Percentiles rank a stretch among this genome's conserved stretches.
These are phyloP conservation scores for Plasmodium malariae DNA, from an alignment of 169 alveolate genomes.

Conservation along the genomic window DNA sequence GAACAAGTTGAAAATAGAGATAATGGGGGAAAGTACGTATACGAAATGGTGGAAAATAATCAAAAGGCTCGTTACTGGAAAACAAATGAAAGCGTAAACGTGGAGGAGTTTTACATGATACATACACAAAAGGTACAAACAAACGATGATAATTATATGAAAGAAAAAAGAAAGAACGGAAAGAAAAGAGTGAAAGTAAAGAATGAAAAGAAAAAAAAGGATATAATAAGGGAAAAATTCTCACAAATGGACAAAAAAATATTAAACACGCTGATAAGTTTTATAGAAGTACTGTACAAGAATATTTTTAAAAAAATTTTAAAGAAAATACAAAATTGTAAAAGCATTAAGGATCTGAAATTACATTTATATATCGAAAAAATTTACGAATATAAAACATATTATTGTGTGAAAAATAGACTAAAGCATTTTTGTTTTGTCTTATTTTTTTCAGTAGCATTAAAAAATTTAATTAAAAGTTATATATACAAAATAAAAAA, in stretches of 20 bases:
- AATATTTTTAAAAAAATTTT: constrained; percentile 66
- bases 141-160: not conserved
- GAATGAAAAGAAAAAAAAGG: not conserved
- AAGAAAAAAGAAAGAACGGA: not conserved
- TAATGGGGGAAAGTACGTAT: no score
- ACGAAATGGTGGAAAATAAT: no score
- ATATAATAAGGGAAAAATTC: constrained; percentile 3
- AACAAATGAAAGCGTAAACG: no score
- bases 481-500: constrained; percentile 66
- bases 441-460: constrained; percentile 55
- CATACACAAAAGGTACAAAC: constrained; percentile 17
- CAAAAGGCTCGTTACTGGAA: no score
- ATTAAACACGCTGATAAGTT: constrained; percentile 22
- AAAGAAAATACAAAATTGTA: constrained; percentile 44
- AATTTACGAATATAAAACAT: constrained; percentile 38
- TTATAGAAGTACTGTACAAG: constrained; percentile 43
- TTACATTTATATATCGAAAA: constrained; percentile 59
- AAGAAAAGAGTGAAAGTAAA: not conserved
- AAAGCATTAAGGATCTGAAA: constrained; percentile 63
- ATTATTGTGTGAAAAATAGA: constrained; percentile 52
- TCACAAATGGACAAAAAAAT: constrained; percentile 3
- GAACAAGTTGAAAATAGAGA: no score
- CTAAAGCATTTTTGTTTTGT: constrained; percentile 55
- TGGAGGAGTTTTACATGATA: constrained; percentile 23
- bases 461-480: constrained; percentile 68